Conservation (phyloP, 495 filamentous ascomycete species). For the Annulohypoxylon moriforme region DNA sequence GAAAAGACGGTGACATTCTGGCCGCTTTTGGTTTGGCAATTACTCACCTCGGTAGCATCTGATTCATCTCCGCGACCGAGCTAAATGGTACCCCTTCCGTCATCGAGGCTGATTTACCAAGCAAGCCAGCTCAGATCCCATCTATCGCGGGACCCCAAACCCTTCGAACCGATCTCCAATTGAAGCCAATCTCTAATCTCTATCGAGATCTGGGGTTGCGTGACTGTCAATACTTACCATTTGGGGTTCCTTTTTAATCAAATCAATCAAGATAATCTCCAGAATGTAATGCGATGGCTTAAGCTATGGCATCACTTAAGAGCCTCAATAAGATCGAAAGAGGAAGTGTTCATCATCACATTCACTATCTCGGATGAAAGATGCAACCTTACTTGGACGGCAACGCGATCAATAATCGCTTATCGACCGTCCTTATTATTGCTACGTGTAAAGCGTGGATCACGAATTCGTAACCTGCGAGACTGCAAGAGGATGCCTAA, state of each 20-base stretch:
- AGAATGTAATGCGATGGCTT: not conserved
- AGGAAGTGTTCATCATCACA: not conserved
- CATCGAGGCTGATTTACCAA: conserved; percentile 37
- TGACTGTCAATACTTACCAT: conserved; percentile 28
- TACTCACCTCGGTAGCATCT: conserved; percentile 10
- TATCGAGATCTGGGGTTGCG: conserved; percentile 32
- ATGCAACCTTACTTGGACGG: not conserved
- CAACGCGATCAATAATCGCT: not conserved
- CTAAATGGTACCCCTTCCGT: conserved; percentile 8
- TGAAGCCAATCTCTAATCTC: not conserved
- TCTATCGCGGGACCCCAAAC: conserved; percentile 6
- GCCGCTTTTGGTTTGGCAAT: not conserved
- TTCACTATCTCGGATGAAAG: not conserved
- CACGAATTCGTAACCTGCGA: not conserved
- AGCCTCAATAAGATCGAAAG: not conserved
- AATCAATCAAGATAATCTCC: conserved; percentile 6
- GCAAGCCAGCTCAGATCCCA: conserved; percentile 12
- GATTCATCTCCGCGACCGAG: conserved; percentile 14
- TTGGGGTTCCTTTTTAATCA: not conserved
- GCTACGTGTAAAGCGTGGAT: not conserved
- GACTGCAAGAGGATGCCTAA: conserved; percentile 19
- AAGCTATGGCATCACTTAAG: conserved; percentile 3
- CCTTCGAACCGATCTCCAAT: not conserved
- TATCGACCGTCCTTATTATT: not conserved
- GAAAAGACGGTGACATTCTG: conserved; percentile 1